phyloP scores from a whole-genome alignment of 768 basidiomycete species.

The Lactifluus echinatus region DNA sequence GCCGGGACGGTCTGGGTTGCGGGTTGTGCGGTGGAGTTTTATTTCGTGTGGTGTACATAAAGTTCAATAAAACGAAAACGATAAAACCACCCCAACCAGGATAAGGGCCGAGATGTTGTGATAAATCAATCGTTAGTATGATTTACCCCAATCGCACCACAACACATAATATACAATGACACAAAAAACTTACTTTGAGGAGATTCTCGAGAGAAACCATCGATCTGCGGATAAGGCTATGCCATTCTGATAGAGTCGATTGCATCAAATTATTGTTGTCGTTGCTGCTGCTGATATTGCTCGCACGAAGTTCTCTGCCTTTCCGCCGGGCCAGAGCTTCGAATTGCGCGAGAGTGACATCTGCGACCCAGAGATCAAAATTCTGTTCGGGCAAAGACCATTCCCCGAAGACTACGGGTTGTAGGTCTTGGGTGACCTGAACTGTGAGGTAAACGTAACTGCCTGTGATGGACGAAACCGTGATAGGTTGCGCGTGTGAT shows the following conservation, averaged over 20 bases:
- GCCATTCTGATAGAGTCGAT: constrained; percentile 36
- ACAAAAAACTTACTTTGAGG: constrained; percentile 47
- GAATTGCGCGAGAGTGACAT: constrained; percentile 80
- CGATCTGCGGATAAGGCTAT: constrained; percentile 35
- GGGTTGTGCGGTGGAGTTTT: background rate
- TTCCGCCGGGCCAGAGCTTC: constrained; percentile 47
- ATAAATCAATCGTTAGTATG: constrained; percentile 9
- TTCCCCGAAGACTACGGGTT: constrained; percentile 80
- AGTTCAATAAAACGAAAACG: constrained; percentile 12
- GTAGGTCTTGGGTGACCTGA: constrained; percentile 85
- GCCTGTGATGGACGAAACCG: constrained; percentile 86
- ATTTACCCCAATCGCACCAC: constrained; percentile 4
- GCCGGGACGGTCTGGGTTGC: constrained; percentile 45
- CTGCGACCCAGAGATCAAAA: constrained; percentile 72
- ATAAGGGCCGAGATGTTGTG: background rate
- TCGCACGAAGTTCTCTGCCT: constrained; percentile 34
- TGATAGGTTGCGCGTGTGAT: constrained; percentile 48
- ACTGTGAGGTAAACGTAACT: constrained; percentile 78
- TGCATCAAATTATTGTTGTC: constrained; percentile 14
- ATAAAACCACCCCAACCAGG: background rate
- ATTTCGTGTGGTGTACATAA: constrained; percentile 5
- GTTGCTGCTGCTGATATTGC: constrained; percentile 15
- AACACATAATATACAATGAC: constrained; percentile 6
- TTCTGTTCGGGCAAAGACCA: constrained; percentile 65
- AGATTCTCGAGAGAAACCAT: constrained; percentile 74